Conservation (phyloP, 768 basidiomycete species). For the Pleurotus platypus region DNA sequence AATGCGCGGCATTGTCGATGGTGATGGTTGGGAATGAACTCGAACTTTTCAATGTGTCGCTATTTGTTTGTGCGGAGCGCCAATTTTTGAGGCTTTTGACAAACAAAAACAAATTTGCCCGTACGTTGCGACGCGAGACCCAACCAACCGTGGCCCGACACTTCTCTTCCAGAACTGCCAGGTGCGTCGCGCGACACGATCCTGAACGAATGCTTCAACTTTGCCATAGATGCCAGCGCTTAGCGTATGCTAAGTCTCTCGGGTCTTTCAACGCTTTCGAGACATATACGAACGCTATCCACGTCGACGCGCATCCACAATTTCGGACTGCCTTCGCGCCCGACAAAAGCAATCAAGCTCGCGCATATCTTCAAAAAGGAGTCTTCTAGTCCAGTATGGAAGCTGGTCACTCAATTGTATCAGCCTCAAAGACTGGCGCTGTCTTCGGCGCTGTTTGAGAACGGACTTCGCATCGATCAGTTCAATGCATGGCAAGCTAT, state of each 20-base stretch:
- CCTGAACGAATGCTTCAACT: no score
- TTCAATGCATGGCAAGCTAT: slow-evolving; percentile 36
- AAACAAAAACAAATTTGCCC: neutral
- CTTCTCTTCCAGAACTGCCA: neutral
- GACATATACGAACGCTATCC: neutral
- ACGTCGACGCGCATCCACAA: neutral
- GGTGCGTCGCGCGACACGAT: neutral
- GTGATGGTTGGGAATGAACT: slow-evolving; percentile 17
- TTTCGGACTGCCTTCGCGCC: neutral
- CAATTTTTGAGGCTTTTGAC: neutral
- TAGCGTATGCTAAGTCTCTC: slow-evolving; percentile 8
- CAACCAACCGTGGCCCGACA: neutral
- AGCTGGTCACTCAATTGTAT: slow-evolving; percentile 31
- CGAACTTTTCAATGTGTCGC: slow-evolving; percentile 15
- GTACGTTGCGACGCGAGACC: no score
- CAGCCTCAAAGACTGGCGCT: slow-evolving; percentile 20
- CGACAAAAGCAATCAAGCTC: slow-evolving; percentile 16
- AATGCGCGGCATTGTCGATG: slow-evolving; percentile 65
- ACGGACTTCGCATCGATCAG: slow-evolving; percentile 30
- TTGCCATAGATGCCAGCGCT: slow-evolving; percentile 1
- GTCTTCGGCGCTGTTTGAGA: slow-evolving; percentile 25
- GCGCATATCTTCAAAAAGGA: slow-evolving; percentile 29
- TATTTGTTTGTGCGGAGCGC: neutral
- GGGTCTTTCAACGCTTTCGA: neutral
- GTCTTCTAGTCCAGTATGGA: slow-evolving; percentile 39